Conservation (phyloP, 148 eudicot species). For the Rhododendron griersonianum region DNA sequence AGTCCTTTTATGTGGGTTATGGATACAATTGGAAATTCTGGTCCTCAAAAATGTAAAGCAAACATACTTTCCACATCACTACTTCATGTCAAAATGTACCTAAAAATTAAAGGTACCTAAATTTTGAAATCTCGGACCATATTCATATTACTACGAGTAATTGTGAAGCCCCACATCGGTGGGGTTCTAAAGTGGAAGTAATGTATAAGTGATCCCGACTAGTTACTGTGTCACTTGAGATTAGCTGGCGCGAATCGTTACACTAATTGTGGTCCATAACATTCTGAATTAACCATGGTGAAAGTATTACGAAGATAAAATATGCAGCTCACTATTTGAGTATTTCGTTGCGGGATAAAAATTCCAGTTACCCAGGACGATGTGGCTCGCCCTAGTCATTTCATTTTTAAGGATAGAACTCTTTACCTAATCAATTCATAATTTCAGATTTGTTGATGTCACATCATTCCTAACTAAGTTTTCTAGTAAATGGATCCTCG, state of each 20-base stretch:
- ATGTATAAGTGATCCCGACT: no score
- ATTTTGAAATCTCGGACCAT: background rate
- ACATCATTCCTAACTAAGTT: background rate
- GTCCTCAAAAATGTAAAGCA: background rate
- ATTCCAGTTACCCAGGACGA: background rate
- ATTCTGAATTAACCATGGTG: background rate
- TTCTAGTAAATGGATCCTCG: background rate
- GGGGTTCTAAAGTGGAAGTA: no score
- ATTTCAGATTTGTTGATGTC: background rate
- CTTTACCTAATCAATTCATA: background rate
- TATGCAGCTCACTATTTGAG: background rate
- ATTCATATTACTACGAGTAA: background rate
- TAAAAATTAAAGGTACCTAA: background rate
- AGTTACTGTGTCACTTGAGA: no score
- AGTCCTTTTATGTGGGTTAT: background rate
- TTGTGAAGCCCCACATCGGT: background rate
- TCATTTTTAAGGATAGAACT: background rate
- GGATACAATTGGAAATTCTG: background rate
- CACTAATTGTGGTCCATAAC: background rate
- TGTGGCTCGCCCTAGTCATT: background rate
- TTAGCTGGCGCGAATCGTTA: fast-evolving
- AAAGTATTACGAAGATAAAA: background rate
- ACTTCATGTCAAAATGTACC: background rate
- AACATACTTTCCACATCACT: background rate
- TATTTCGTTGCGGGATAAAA: background rate